phyloP scores from a whole-genome alignment of 306 rosid species.

The Fragaria vesca region DNA sequence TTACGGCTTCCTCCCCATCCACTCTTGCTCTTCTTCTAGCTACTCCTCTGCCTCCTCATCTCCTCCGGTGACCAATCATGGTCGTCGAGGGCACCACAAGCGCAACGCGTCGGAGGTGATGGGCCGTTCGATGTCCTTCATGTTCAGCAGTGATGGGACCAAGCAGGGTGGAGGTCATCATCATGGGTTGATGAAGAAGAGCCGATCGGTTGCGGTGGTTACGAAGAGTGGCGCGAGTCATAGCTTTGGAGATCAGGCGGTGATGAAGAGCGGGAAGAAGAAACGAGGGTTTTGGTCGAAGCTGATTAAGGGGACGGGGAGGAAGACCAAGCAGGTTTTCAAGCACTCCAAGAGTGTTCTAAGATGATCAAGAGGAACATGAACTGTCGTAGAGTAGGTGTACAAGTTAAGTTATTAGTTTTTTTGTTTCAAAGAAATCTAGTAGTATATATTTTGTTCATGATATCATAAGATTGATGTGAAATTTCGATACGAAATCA shows the following conservation, averaged over 20 bases:
- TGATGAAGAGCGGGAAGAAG: constrained; percentile 9
- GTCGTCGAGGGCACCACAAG: constrained; percentile 30
- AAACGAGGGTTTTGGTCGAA: constrained; percentile 62
- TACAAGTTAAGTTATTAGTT: neutral
- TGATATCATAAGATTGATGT: constrained; percentile 1
- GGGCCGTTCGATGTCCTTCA: constrained; percentile 39
- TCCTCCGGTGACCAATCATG: constrained; percentile 22
- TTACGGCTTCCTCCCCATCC: neutral
- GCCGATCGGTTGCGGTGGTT: constrained; percentile 48
- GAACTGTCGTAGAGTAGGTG: neutral
- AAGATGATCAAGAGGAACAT: constrained; percentile 16
- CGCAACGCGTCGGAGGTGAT: constrained; percentile 38
- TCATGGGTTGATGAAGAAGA: constrained; percentile 50
- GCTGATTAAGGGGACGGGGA: constrained; percentile 48
- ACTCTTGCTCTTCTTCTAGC: constrained; percentile 1
- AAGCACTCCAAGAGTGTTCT: constrained; percentile 29
- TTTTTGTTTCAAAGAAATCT: neutral
- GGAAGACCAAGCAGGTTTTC: constrained; percentile 36
- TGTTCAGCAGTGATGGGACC: neutral
- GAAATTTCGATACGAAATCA: neutral
- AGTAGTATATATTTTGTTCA: neutral
- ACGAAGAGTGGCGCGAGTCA: constrained; percentile 20
- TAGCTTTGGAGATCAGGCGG: neutral
- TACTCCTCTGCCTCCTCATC: constrained; percentile 15
- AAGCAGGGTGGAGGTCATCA: neutral